Conservation (phyloP, 352 stramenopile species). For the Blastocystis sp. region DNA sequence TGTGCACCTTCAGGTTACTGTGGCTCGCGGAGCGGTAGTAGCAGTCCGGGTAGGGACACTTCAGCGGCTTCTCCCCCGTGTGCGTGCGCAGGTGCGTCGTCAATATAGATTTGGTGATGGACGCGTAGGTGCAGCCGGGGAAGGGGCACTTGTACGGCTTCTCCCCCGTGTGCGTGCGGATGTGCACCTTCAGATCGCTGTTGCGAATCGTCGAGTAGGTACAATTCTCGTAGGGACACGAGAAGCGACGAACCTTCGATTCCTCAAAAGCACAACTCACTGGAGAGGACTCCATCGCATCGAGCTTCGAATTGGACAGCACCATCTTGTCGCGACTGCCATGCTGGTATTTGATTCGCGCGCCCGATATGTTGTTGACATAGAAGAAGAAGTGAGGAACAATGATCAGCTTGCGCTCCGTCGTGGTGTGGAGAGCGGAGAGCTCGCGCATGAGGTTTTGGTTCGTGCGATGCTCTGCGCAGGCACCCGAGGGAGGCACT, state of each 20-base stretch:
- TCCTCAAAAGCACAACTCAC: slow-evolving; percentile 64
- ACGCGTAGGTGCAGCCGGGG: slow-evolving; percentile 61
- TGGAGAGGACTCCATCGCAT: slow-evolving; percentile 49
- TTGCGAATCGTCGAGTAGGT: slow-evolving; percentile 64
- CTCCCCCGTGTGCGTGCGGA: slow-evolving; percentile 67
- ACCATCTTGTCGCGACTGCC: slow-evolving; percentile 17
- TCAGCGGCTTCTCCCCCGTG: slow-evolving; percentile 64
- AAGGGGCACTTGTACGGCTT: slow-evolving; percentile 68
- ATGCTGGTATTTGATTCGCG: slow-evolving; percentile 63
- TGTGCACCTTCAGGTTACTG: slow-evolving; percentile 63
- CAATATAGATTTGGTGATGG: slow-evolving; percentile 63
- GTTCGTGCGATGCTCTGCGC: background rate
- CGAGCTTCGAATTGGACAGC: background rate
- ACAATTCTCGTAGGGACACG: slow-evolving; percentile 52
- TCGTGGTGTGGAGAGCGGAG: slow-evolving; percentile 14
- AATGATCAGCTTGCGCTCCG: slow-evolving; percentile 61
- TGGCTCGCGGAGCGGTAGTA: slow-evolving; percentile 54
- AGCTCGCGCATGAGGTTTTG: slow-evolving; percentile 55
- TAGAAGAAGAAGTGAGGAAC: slow-evolving; percentile 65
- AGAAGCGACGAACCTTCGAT: slow-evolving; percentile 52
- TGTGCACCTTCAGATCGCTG: slow-evolving; percentile 67
- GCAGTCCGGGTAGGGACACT: slow-evolving; percentile 65
- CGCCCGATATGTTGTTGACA: slow-evolving; percentile 62
- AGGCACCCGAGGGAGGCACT: background rate
- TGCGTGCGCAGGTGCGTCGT: slow-evolving; percentile 59